A percentile compares a stretch with the other conserved stretches of the same genome.
Evolutionary conservation across 192 early-diverging fungal species (phyloP).

Genomic region (Backusella tarrabulga): DNA sequence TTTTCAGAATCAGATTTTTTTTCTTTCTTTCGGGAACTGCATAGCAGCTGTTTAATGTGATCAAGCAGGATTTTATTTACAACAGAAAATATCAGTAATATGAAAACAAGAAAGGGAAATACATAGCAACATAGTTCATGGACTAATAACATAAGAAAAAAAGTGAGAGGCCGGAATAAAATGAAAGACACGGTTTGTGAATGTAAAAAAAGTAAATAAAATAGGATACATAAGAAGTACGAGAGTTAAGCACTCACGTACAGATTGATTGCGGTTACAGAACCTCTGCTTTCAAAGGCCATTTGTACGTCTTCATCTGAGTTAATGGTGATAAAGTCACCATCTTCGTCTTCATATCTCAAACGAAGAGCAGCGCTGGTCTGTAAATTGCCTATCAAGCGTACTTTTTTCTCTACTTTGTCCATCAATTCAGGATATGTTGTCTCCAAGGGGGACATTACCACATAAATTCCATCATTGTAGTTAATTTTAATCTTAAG

Average conservation of each 20-base stretch:
- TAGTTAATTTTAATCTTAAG: conserved; percentile 90
- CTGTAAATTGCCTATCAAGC: conserved; percentile 67
- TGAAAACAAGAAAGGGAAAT: neutral
- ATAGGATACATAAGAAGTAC: neutral
- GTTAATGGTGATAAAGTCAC: conserved; percentile 84
- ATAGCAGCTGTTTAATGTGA: neutral
- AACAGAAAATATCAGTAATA: neutral
- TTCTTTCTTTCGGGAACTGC: neutral
- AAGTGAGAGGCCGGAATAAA: neutral
- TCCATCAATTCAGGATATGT: conserved; percentile 75
- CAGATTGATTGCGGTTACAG: conserved; percentile 49
- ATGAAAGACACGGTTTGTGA: conserved; percentile 13
- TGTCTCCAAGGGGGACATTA: conserved; percentile 79
- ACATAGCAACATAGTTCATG: neutral
- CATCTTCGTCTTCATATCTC: conserved; percentile 92
- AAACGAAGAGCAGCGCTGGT: conserved; percentile 64
- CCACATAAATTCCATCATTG: conserved; percentile 83
- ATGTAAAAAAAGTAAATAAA: conserved; percentile 3
- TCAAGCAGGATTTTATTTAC: neutral
- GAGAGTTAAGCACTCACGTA: conserved; percentile 38
- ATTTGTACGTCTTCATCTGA: conserved; percentile 89
- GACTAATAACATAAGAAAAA: neutral
- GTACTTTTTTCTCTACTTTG: conserved; percentile 88
- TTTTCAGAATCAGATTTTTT: neutral
- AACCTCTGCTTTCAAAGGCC: conserved; percentile 77